A percentile compares a stretch with the other conserved stretches of the same genome.
Conservation (phyloP, 495 filamentous ascomycete species). For the Penicillium odoratum region DNA sequence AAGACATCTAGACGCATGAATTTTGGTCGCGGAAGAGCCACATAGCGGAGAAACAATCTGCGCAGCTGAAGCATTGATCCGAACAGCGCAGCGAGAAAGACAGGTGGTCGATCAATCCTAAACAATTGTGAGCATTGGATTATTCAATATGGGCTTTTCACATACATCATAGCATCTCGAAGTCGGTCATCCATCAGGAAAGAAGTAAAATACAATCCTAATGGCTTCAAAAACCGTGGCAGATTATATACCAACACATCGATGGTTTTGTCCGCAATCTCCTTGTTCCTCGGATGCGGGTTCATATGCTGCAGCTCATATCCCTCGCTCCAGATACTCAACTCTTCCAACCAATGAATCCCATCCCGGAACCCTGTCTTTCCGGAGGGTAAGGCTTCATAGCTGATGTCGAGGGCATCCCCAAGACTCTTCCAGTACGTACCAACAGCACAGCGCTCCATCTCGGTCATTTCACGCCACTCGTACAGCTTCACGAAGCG, state of each 20-base stretch:
- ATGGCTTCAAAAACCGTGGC: slow-evolving; percentile 47
- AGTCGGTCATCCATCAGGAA: slow-evolving; percentile 61
- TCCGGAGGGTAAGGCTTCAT: slow-evolving; percentile 35
- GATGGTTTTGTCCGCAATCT: slow-evolving; percentile 56
- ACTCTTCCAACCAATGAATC: slow-evolving; percentile 60
- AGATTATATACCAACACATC: slow-evolving; percentile 57
- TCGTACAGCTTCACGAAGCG: slow-evolving; percentile 57
- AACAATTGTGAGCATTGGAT: background rate
- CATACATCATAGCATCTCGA: slow-evolving; percentile 61
- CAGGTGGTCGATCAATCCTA: slow-evolving; percentile 46
- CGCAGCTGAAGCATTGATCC: slow-evolving; percentile 43
- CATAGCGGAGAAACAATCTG: slow-evolving; percentile 50
- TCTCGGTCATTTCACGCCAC: slow-evolving; percentile 60
- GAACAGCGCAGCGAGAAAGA: slow-evolving; percentile 37
- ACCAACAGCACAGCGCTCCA: slow-evolving; percentile 62
- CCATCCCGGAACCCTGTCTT: slow-evolving; percentile 54
- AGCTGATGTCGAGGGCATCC: slow-evolving; percentile 60
- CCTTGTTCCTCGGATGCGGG: slow-evolving; percentile 51
- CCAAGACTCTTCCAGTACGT: slow-evolving; percentile 65
- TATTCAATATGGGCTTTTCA: background rate
- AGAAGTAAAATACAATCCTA: slow-evolving; percentile 48
- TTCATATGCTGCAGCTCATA: slow-evolving; percentile 61
- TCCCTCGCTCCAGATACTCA: slow-evolving; percentile 51
- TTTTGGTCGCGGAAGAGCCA: slow-evolving; percentile 53
- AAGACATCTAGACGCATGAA: slow-evolving; percentile 48